Conservation (phyloP, 108 stramenopile genomes). For the Discostella pseudostelligera region DNA sequence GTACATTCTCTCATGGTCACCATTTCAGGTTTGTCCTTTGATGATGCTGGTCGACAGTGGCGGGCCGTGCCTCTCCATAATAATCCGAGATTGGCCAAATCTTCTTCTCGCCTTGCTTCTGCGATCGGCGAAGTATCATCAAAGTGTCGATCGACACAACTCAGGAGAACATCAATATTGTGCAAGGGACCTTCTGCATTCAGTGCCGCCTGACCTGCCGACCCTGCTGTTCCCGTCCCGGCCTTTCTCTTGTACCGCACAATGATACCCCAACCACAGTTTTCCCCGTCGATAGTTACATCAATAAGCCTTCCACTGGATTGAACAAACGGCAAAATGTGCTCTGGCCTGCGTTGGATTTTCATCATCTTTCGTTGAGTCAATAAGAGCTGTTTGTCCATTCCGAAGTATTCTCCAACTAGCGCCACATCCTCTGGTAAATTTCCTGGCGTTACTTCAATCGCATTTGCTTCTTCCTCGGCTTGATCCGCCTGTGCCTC, state of each 20-base stretch:
- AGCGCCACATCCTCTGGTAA: constrained; percentile 61
- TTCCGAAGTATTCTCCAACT: constrained; percentile 76
- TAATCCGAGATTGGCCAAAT: constrained; percentile 62
- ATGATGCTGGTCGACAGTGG: constrained; percentile 60
- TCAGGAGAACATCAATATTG: constrained; percentile 79
- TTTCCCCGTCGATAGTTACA: constrained; percentile 71
- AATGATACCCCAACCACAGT: constrained; percentile 91
- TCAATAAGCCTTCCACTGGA: constrained; percentile 81
- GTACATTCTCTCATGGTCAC: constrained; percentile 77
- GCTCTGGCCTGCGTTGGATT: constrained; percentile 84
- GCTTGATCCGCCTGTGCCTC: constrained; percentile 64
- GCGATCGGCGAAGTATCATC: constrained; percentile 49
- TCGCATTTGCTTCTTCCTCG: constrained; percentile 63
- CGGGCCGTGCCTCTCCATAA: constrained; percentile 69
- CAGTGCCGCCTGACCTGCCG: constrained; percentile 61
- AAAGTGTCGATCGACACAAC: constrained; percentile 78
- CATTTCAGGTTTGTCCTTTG: constrained; percentile 49
- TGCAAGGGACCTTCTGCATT: constrained; percentile 56
- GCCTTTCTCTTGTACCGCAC: constrained; percentile 67
- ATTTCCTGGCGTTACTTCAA: constrained; percentile 55
- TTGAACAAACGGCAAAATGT: constrained; percentile 91
- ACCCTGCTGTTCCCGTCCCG: constrained; percentile 67
- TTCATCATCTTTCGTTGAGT: constrained; percentile 72
- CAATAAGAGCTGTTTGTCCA: constrained; percentile 78
- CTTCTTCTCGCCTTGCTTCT: constrained; percentile 55